A percentile compares a stretch with the other conserved stretches of the same genome.
Evolutionary conservation across 2,329 filamentous ascomycete genomes (phyloP).

Genomic region (Helicocarpus griseus): DNA sequence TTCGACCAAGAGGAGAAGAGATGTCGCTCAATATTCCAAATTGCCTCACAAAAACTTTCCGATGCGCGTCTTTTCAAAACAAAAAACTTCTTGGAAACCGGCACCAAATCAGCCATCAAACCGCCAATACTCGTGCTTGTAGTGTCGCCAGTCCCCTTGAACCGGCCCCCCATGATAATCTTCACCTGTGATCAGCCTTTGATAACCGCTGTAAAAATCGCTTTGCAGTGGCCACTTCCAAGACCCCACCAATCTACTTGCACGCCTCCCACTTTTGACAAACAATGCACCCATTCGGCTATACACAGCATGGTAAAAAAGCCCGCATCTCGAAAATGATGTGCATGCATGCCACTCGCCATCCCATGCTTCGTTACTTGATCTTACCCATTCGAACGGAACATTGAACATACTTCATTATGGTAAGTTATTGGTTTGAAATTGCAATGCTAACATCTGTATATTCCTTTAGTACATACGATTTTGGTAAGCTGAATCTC

Average conservation of each 20-base stretch:
- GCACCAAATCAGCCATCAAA: slow-evolving; percentile 1
- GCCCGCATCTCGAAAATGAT: background rate
- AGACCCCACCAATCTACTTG: background rate
- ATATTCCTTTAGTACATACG: no score
- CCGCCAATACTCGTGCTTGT: slow-evolving; percentile 8
- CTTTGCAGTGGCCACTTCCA: background rate
- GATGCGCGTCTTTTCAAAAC: background rate
- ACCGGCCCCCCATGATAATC: background rate
- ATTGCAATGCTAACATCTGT: background rate
- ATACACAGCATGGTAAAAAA: background rate
- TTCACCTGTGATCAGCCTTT: slow-evolving; percentile 1
- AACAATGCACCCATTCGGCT: background rate
- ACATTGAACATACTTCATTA: background rate
- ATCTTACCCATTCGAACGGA: background rate
- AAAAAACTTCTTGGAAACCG: background rate
- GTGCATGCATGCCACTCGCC: background rate
- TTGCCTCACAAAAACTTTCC: slow-evolving; percentile 1
- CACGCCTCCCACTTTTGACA: background rate
- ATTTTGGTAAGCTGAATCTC: no score
- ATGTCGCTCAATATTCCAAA: slow-evolving; percentile 5
- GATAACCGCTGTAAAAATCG: slow-evolving; percentile 3
- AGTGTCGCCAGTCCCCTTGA: slow-evolving; percentile 10
- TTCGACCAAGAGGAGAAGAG: slow-evolving; percentile 19
- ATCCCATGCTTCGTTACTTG: background rate
- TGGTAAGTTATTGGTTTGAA: background rate